phyloP scores from a whole-genome alignment of 176 grass and related monocot species.

The Poa annua region DNA sequence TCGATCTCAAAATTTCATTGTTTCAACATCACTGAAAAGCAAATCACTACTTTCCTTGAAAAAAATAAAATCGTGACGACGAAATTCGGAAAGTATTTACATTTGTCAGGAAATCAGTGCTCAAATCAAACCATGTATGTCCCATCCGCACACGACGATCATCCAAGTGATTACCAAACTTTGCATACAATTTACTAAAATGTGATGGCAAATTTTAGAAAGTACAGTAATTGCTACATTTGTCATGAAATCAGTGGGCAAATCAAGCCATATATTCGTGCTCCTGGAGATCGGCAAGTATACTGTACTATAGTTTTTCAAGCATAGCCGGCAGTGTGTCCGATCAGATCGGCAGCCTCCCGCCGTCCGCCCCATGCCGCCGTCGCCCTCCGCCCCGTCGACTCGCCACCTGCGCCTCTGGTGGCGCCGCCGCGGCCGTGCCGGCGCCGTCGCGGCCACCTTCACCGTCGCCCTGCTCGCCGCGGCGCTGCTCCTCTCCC shows the following conservation, averaged over 20 bases:
- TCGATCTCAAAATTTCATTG: too few species aligned
- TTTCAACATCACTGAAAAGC: too few species aligned
- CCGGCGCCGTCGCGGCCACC: slow-evolving; percentile 48
- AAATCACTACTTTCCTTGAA: background rate
- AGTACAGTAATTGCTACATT: background rate
- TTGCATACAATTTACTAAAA: too few species aligned
- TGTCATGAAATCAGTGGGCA: background rate
- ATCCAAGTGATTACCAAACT: too few species aligned
- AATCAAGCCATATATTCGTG: background rate
- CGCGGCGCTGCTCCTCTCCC: slow-evolving; percentile 46
- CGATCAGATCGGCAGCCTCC: slow-evolving; percentile 38
- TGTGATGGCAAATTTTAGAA: too few species aligned
- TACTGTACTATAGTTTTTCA: background rate
- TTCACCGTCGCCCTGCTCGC: slow-evolving; percentile 52
- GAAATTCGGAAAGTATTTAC: background rate
- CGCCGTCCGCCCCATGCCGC: slow-evolving; percentile 18
- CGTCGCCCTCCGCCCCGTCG: slow-evolving; percentile 34
- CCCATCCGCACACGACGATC: too few species aligned
- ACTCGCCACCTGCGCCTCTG: slow-evolving; percentile 56
- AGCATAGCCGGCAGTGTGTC: background rate
- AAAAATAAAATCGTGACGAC: background rate
- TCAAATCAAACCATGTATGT: background rate
- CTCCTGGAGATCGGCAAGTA: background rate
- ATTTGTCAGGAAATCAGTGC: background rate
- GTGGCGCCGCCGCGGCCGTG: slow-evolving; percentile 59